Evolutionary conservation across 2,329 filamentous ascomycete genomes (phyloP), one percentile per base, ranked within the genome.

Genomic region (Venturia asperata): DNA sequence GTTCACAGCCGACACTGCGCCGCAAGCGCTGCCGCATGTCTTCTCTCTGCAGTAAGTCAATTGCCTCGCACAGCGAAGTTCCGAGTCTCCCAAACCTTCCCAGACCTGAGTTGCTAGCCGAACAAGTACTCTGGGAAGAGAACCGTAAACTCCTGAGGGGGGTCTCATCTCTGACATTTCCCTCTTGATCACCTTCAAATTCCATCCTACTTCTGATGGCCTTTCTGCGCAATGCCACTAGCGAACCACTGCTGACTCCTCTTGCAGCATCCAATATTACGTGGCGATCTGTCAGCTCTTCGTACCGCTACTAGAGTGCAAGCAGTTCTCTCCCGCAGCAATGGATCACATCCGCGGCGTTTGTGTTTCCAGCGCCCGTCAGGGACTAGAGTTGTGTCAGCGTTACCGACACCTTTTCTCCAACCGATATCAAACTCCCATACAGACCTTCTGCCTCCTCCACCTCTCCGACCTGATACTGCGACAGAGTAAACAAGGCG

Each of bases 281-380:
- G 67, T 69, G 21, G 69, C 69, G 39, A 55, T 72, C 6, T 69
- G 70, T 58, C 68, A 72, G 37, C 69, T 72, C 34, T 68, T 72
- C n/a, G 68, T 64, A 13, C 71, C 71, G 5, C 64, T 73, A 6
- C 63, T 71, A 11, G 66, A 70, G 30, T 64, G 66, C 64, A 60
- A 64, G 11, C 21, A 63, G 10, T 68, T 73, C 21, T 64, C 64
- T 11, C 49, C 55, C 11, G n/a, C 62, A 11, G 68, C 68, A 43
- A 55, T 56, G 30, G 58, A 49, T n/a, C 67, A 71, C 34, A 49
- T 73, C 19, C 52, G 64, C 21, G 64, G 61, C 7, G 66, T 71
- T 42, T 66, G 68, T 5, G 30, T 69, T 5, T 65, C 64, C 55
- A 70, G 68, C 42, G 70, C 70, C 34, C 63, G 65, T 7, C 66